Base-by-base conservation (phyloP, 192 early-diverging fungal species). In the Borealophlyctis nickersoniae region DNA sequence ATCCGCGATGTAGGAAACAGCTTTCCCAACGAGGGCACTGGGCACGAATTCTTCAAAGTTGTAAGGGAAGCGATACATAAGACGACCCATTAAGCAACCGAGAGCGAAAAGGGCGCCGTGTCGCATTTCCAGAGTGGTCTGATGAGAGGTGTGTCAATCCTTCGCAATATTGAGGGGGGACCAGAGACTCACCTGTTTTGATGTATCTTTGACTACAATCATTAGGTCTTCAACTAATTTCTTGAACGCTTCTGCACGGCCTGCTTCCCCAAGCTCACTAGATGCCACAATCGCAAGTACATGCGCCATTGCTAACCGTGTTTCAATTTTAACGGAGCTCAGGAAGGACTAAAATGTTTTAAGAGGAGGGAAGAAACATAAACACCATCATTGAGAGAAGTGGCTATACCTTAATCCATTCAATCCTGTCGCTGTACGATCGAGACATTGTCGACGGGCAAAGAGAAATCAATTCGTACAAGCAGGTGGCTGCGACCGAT, bases 281-380 rank as follows among this genome's bases (percentile, higher is more conserved):
- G 88, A 91, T 19, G 80, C 74, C 4, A 92, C 76, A n/a, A 92
- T 82, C 31, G 87, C 90, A 30, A 91, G 76, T 11, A 91, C 77
- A 56, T 86, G 86, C 0, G 87, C 83, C 73, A 88, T 88, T 23
- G 80, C 72, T 7, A 53, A 66, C 45, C 89, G 72, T 2, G 90
- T 85, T 48, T 92, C 90, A 4, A 76, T 48, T 52, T 86, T 88
- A 5, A 77, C 62, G 0, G 85, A 85, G 0, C 67, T 54, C 29
- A 87, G 35, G 51, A 87, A 85, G 0, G 77, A 66, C 68, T 90
- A 73, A 56, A 76, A 72, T 22, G 26, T 13, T n/a, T 52, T 19
- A 65, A 49, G 27, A 56, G n/a, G n/a, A n/a, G n/a, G n/a, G n/a
- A n/a, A n/a, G n/a, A n/a, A n/a, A n/a, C n/a, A n/a, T n/a, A n/a